These are phyloP conservation scores for Aspergillus texensis DNA, from an alignment of 2,329 filamentous ascomycete genomes.

Conservation along the genomic window DNA sequence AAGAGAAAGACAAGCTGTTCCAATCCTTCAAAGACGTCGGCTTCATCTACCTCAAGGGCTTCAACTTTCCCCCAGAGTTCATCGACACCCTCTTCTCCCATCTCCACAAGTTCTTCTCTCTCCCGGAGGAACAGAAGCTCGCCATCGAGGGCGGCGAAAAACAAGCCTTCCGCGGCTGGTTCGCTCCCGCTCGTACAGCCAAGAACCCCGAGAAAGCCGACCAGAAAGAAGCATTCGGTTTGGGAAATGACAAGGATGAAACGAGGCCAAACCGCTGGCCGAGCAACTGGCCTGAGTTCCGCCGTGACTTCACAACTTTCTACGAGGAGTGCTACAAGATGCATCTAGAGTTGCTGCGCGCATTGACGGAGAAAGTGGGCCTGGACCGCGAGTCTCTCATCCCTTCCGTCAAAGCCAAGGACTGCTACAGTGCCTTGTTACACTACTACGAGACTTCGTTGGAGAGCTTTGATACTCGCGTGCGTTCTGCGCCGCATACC, in stretches of 20 bases:
- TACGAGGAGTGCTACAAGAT: slow-evolving; percentile 10
- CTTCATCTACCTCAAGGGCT: slow-evolving; percentile 12
- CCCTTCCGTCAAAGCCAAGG: slow-evolving; percentile 7
- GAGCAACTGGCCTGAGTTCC: slow-evolving; percentile 6
- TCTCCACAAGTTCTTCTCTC: slow-evolving; percentile 3
- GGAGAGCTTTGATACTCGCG: background rate
- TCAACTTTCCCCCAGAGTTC: slow-evolving; percentile 7
- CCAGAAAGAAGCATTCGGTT: slow-evolving; percentile 10
- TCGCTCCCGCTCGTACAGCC: slow-evolving; percentile 5
- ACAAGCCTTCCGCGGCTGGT: slow-evolving; percentile 12
- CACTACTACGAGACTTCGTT: slow-evolving; percentile 9
- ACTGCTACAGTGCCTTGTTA: slow-evolving; percentile 8
- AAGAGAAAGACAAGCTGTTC: slow-evolving; percentile 9
- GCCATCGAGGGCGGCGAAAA: slow-evolving; percentile 9
- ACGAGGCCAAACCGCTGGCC: slow-evolving; percentile 11
- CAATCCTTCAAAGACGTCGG: slow-evolving; percentile 9
- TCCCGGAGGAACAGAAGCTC: slow-evolving; percentile 2
- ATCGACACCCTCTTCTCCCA: slow-evolving; percentile 8
- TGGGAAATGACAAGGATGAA: slow-evolving; percentile 9
- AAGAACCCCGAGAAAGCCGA: slow-evolving; percentile 4
- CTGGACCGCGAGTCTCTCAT: slow-evolving; percentile 6
- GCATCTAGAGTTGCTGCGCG: slow-evolving; percentile 7
- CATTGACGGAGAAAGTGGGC: slow-evolving; percentile 7
- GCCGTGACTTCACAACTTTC: slow-evolving; percentile 10
- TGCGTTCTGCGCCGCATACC: slow-evolving; percentile 6